These are phyloP conservation scores for Sporormia fimetaria DNA, from an alignment of 495 filamentous ascomycete species.

Conservation along the genomic window DNA sequence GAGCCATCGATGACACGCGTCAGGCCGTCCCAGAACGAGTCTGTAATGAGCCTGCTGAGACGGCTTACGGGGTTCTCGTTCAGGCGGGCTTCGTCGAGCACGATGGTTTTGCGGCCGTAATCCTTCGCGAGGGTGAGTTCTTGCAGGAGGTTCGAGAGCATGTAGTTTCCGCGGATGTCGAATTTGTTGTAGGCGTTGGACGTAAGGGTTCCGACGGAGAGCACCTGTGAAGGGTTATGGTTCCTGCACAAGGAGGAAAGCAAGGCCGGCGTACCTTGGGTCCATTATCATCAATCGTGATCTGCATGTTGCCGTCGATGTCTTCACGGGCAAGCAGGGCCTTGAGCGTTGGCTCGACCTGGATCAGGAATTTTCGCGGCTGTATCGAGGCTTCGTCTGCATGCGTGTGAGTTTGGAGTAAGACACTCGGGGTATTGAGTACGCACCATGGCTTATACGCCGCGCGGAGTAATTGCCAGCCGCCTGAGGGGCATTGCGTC, in stretches of 20 bases:
- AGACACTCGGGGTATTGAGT: not conserved
- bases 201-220: conserved; percentile 72
- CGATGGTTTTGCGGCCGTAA: conserved; percentile 68
- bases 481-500: conserved; percentile 6
- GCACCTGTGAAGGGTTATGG: conserved; percentile 38
- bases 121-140: conserved; percentile 83
- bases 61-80: conserved; percentile 89
- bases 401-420: not conserved
- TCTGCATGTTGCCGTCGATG: conserved; percentile 82
- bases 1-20: conserved; percentile 80
- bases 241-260: not conserved
- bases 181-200: conserved; percentile 74
- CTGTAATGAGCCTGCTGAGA: conserved; percentile 70
- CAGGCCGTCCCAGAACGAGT: conserved; percentile 80
- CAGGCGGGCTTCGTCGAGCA: conserved; percentile 76
- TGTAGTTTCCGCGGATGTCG: conserved; percentile 87
- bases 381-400: conserved; percentile 42
- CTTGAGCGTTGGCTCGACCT: conserved; percentile 64
- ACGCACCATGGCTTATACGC: conserved; percentile 25
- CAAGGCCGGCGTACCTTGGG: conserved; percentile 59
- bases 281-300: conserved; percentile 89
- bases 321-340: conserved; percentile 70
- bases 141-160: conserved; percentile 89
- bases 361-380: conserved; percentile 61
- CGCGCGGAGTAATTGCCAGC: conserved; percentile 10